Conservation (phyloP, 257 asterid species). For the Cynanchum wilfordii region DNA sequence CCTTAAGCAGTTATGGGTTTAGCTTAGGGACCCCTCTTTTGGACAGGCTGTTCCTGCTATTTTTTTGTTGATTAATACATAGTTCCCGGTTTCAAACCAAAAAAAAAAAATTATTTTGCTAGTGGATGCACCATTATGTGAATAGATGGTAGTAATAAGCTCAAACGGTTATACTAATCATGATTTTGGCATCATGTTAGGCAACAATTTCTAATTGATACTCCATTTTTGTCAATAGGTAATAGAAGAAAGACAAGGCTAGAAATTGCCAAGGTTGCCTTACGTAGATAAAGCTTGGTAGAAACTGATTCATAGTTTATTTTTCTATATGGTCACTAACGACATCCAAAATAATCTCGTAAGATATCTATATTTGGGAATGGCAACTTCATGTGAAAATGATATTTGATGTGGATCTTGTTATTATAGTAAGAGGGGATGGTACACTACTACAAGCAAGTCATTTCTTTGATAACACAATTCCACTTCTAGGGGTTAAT, state of each 20-base stretch:
- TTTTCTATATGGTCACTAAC: constrained; percentile 3
- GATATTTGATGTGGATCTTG: constrained; percentile 61
- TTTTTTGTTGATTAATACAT: no score
- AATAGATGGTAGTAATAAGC: not conserved
- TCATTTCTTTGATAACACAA: constrained; percentile 69
- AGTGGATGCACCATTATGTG: not conserved
- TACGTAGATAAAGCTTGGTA: constrained; percentile 93
- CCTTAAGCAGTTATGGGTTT: no score
- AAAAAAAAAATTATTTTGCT: not conserved
- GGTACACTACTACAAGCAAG: constrained; percentile 84
- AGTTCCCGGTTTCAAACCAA: no score
- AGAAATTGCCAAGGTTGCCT: constrained; percentile 97
- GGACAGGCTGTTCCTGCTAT: no score
- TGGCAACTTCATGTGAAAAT: not conserved
- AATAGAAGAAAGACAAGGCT: constrained; percentile 74
- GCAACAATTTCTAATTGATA: not conserved
- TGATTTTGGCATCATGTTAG: not conserved
- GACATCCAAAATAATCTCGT: not conserved
- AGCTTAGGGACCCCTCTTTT: no score
- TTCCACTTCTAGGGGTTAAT: constrained; percentile 87
- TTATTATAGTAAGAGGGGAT: constrained; percentile 85
- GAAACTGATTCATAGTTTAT: constrained; percentile 9
- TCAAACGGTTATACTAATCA: not conserved
- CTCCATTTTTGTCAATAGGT: constrained; percentile 48
- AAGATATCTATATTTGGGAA: not conserved